Evolutionary conservation across 169 alveolate genomes (phyloP), one percentile per base, ranked within the genome.

Genomic region (Cystoisospora suis): DNA sequence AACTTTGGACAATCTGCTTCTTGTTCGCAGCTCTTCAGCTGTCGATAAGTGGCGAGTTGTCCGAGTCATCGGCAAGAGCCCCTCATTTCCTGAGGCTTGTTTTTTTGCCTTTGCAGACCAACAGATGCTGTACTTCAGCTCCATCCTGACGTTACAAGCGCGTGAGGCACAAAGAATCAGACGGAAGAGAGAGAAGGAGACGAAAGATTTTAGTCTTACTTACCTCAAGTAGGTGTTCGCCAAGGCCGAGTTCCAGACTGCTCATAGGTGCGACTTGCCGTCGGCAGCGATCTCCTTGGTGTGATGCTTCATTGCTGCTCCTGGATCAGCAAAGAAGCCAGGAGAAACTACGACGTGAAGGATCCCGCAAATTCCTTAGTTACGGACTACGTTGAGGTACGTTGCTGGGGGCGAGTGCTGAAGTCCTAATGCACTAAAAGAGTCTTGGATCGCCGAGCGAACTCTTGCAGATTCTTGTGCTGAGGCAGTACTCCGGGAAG

Each of bases 101-200:
- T 20, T 65, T 12, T 65, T 20, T 32, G 34, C 77, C 5, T 12
- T 27, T 6, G 23, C 83, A 72, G 83, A 72, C 9, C 53, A 38
- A 34, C 56, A 72, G 45, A 72, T 72, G 83, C 32, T 72, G 1
- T 72, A 72, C 23, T 72, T 12, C 56, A 72, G 83, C 83, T 40
- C 58, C 83, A 72, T 72, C 20, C 32, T 72, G 32, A 38, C 53
- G 27, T 32, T 72, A 40, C 83, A 72, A 56, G 83, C 38, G 42
- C 56, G 56, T 5, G 83, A 72, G 32, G 83, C 83, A 46, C 83
- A 72, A 34, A 34, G 83, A 40, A 34, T 32, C 1, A 46, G 83
- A 1, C 56, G 46, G 12, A 34, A 72, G 53, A 72, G 83, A 72
- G 83, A 72, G 53, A 72, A 72, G 53, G 56, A 34, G 34, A 38